These are phyloP conservation scores for Camelina sativa DNA, from an alignment of 345 rosid genomes.

Conservation along the genomic window DNA sequence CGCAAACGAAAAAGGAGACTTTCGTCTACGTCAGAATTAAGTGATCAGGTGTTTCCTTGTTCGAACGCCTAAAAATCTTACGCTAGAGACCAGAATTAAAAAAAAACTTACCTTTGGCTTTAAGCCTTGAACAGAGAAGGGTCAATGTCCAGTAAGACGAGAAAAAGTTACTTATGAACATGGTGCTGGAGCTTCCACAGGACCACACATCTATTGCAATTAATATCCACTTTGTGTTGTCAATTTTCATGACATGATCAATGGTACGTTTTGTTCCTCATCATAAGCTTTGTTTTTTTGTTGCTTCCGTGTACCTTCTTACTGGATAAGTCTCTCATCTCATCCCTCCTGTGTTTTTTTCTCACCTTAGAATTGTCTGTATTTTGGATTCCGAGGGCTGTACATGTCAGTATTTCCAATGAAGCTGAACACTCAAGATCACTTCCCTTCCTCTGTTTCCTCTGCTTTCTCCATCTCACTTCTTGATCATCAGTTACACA, in stretches of 20 bases:
- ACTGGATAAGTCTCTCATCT: neutral
- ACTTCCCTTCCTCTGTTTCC: neutral
- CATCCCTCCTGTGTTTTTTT: neutral
- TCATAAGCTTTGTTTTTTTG: neutral
- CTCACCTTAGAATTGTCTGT: conserved; percentile 66
- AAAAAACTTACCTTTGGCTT: no score
- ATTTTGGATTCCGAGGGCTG: conserved; percentile 61
- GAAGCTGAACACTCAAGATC: neutral
- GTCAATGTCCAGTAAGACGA: no score
- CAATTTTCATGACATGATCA: conserved; percentile 76
- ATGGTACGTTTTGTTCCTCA: conserved; percentile 54
- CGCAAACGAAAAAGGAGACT: no score
- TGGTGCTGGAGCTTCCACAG: conserved; percentile 74
- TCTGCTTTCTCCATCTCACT: neutral
- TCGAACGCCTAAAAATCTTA: no score
- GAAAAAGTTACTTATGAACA: neutral
- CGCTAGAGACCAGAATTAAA: no score
- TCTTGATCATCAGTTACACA: neutral
- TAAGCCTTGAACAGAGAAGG: no score
- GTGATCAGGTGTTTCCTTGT: no score
- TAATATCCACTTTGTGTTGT: conserved; percentile 87
- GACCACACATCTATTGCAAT: conserved; percentile 47
- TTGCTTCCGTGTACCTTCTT: neutral
- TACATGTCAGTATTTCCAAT: no score
- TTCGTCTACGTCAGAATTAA: no score